phyloP scores from a whole-genome alignment of 768 basidiomycete species.

The Lepiota subincarnata region DNA sequence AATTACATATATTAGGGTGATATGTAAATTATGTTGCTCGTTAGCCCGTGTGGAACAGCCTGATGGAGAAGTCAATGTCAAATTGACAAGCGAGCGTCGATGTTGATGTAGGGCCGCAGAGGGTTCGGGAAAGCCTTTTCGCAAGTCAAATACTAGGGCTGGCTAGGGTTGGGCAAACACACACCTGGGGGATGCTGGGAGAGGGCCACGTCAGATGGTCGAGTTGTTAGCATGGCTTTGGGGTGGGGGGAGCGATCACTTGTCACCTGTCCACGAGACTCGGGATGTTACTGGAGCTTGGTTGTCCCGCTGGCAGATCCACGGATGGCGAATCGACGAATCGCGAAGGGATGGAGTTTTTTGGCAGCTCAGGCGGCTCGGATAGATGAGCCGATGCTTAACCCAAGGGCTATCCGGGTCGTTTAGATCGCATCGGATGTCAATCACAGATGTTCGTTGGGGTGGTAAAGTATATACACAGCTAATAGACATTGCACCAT shows the following conservation, averaged over 20 bases:
- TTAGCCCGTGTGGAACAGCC: not conserved
- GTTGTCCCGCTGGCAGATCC: constrained; percentile 2
- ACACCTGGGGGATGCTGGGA: too few relatives aligned
- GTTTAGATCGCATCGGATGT: too few relatives aligned
- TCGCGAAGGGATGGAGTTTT: not conserved
- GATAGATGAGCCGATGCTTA: not conserved
- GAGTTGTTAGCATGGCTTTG: constrained; percentile 2
- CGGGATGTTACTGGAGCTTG: not conserved
- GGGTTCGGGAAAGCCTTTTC: not conserved
- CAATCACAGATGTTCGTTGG: too few relatives aligned
- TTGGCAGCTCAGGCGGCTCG: not conserved
- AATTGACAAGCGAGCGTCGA: not conserved
- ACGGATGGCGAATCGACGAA: not conserved
- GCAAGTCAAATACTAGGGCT: not conserved
- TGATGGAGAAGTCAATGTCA: not conserved
- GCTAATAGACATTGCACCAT: too few relatives aligned
- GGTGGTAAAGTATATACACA: too few relatives aligned
- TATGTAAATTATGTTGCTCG: not conserved
- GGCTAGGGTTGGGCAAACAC: too few relatives aligned
- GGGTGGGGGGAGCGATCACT: constrained; percentile 2
- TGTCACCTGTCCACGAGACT: not conserved
- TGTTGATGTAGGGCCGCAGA: not conserved
- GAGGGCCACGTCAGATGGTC: not conserved
- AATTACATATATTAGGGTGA: not conserved
- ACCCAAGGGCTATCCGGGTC: not conserved